Conservation (phyloP, 2,329 filamentous ascomycete species). For the Colletotrichum sp. region DNA sequence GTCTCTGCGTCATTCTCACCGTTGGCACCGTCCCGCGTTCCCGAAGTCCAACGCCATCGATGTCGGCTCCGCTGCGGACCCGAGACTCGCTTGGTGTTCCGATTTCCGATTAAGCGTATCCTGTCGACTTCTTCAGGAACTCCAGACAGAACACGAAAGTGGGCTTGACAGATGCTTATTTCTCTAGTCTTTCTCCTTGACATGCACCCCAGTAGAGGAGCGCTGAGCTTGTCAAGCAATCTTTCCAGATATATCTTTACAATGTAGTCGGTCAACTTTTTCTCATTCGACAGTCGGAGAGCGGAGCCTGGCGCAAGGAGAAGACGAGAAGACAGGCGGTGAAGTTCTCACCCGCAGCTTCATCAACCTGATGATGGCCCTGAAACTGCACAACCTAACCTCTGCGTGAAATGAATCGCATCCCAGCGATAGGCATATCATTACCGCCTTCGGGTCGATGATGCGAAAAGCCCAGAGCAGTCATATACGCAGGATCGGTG, state of each 20-base stretch:
- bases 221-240: rapidly evolving
- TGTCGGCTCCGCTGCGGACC: neutral
- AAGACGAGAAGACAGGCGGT: neutral
- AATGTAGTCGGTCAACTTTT: rapidly evolving
- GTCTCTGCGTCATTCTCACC: neutral
- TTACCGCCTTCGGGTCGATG: neutral
- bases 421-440: neutral
- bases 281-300: rapidly evolving
- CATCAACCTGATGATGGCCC: neutral
- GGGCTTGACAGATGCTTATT: neutral
- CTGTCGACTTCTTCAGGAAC: neutral
- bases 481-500: neutral
- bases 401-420: neutral
- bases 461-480: neutral
- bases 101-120: neutral
- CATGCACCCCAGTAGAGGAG: rapidly evolving
- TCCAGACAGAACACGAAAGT: neutral
- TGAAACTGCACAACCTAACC: neutral
- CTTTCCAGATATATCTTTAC: too few species aligned
- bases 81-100: neutral
- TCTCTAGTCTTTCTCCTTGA: neutral
- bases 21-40: neutral
- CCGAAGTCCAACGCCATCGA: neutral
- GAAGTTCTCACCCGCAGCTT: rapidly evolving
- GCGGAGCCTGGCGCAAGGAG: rapidly evolving